phyloP scores from a whole-genome alignment of 257 asterid genomes.

The Solanum etuberosum region DNA sequence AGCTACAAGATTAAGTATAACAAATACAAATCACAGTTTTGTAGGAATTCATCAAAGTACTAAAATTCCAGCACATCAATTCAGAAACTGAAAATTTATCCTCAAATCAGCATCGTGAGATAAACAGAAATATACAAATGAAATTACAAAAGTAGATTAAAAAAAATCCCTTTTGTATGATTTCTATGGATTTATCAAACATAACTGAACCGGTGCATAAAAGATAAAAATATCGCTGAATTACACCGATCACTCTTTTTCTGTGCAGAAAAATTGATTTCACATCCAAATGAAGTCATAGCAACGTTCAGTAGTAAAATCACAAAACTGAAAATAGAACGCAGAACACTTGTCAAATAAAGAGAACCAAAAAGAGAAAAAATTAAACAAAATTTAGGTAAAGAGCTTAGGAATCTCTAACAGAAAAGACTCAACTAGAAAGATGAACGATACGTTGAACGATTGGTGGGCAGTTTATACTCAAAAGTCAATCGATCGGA shows the following conservation, averaged over 20 bases:
- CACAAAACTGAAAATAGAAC: background rate
- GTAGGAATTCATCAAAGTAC: background rate
- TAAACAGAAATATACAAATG: background rate
- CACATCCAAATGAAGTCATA: background rate
- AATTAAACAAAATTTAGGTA: background rate
- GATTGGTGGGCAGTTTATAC: background rate
- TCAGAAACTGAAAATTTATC: background rate
- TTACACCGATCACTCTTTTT: background rate
- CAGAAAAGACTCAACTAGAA: background rate
- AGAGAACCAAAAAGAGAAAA: background rate
- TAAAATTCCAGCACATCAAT: background rate
- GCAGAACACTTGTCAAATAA: background rate
- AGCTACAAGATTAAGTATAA: background rate
- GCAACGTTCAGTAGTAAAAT: background rate
- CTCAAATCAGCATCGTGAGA: background rate
- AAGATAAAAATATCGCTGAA: background rate
- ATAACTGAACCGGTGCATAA: background rate
- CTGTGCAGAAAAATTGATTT: background rate
- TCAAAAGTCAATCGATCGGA: background rate
- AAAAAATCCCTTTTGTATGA: background rate
- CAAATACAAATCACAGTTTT: background rate
- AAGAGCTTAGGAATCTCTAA: background rate
- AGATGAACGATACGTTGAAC: background rate
- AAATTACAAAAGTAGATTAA: background rate
- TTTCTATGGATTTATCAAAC: background rate